phyloP scores from a whole-genome alignment of 2,329 filamentous ascomycete genomes.

The Microdochium bolleyi region DNA sequence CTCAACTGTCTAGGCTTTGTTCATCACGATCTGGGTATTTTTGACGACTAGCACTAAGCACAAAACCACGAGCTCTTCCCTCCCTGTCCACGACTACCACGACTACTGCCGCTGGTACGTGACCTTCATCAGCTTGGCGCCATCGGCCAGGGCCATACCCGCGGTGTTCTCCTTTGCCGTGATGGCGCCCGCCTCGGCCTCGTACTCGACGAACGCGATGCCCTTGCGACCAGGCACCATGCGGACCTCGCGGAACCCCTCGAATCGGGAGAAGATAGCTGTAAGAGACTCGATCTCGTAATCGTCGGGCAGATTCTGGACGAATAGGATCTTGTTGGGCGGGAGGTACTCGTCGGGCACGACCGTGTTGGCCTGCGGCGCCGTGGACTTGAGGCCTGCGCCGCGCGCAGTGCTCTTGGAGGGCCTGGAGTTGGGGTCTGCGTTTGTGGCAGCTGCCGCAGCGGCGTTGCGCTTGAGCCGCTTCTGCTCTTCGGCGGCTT shows the following conservation, averaged over 20 bases:
- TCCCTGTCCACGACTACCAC: conserved; percentile 2
- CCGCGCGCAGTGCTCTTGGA: conserved; percentile 59
- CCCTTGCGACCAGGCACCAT: conserved; percentile 78
- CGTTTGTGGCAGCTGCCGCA: conserved; percentile 33
- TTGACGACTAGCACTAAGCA: background rate
- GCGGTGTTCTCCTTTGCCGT: conserved; percentile 89
- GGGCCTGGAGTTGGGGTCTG: conserved; percentile 37
- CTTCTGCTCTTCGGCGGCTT: conserved; percentile 71
- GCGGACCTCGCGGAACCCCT: conserved; percentile 89
- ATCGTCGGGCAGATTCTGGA: conserved; percentile 85
- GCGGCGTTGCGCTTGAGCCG: conserved; percentile 57
- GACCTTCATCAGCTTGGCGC: conserved; percentile 77
- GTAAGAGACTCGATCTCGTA: conserved; percentile 75
- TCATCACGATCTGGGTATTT: too few species aligned
- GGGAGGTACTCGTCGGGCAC: conserved; percentile 97
- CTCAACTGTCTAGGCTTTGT: too few species aligned
- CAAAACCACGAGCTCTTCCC: too few species aligned
- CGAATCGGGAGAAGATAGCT: conserved; percentile 78
- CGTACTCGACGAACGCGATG: conserved; percentile 96
- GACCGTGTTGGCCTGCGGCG: conserved; percentile 57
- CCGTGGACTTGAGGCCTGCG: conserved; percentile 69
- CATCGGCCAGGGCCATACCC: conserved; percentile 70
- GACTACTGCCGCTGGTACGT: conserved; percentile 85
- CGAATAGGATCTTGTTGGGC: conserved; percentile 92
- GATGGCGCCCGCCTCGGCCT: conserved; percentile 81